Evolutionary conservation across 805 yeast species (phyloP).

Genomic region (Cyberlindnera euphorbiiphila): DNA sequence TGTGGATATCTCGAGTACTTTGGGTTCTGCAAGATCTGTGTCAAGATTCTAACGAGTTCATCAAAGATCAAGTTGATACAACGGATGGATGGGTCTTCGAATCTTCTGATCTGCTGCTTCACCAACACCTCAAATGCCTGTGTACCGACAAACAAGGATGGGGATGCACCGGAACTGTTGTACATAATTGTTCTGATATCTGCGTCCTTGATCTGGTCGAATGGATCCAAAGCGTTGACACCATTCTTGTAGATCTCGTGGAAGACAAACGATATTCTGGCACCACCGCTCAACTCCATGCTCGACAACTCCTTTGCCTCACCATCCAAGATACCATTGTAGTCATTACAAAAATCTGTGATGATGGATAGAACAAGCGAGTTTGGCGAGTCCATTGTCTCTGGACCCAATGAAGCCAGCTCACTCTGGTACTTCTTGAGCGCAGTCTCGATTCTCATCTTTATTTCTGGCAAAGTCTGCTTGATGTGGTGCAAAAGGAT

Average conservation of each 20-base stretch:
- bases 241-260: conserved; percentile 96
- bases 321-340: conserved; percentile 87
- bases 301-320: conserved; percentile 85
- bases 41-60: conserved; percentile 83
- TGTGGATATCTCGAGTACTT: conserved; percentile 87
- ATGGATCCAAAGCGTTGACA: conserved; percentile 87
- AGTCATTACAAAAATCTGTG: conserved; percentile 89
- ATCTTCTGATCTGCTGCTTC: conserved; percentile 87
- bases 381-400: conserved; percentile 82
- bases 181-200: conserved; percentile 97
- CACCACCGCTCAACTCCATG: conserved; percentile 94
- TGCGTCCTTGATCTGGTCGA: conserved; percentile 91
- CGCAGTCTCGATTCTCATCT: conserved; percentile 81
- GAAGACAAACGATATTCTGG: conserved; percentile 93
- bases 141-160: conserved; percentile 94
- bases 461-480: conserved; percentile 87
- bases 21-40: conserved; percentile 74
- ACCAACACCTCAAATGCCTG: conserved; percentile 95
- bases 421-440: conserved; percentile 82
- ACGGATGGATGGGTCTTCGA: conserved; percentile 88
- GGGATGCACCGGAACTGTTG: conserved; percentile 94
- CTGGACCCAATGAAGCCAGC: conserved; percentile 77
- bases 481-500: conserved; percentile 88
- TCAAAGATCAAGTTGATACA: conserved; percentile 90
- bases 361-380: conserved; percentile 87